A percentile compares a stretch with the other conserved stretches of the same genome.
These are phyloP conservation scores for Boletus bicolor DNA, from an alignment of 768 basidiomycete genomes.

Conservation along the genomic window DNA sequence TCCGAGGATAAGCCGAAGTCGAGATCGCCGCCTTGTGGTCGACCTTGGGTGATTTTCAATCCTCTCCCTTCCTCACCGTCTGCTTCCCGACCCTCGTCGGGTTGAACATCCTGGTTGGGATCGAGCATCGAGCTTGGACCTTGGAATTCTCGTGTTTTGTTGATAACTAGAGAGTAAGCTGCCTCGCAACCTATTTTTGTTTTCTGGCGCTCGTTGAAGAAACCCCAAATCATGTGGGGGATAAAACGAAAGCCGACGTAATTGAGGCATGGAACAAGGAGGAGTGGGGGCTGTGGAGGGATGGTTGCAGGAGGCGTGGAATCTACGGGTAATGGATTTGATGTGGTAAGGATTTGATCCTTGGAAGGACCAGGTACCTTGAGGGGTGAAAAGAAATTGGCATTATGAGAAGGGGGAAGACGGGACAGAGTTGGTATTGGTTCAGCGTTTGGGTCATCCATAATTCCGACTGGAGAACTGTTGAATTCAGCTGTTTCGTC, in stretches of 20 bases:
- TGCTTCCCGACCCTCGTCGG: conserved; percentile 1
- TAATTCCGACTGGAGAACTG: conserved; percentile 21
- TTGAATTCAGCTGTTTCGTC: conserved; percentile 55
- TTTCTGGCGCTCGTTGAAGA: conserved; percentile 84
- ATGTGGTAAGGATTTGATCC: conserved; percentile 15
- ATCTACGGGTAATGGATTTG: conserved; percentile 28
- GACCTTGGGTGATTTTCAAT: background rate
- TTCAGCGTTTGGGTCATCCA: conserved; percentile 33
- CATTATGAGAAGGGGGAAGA: conserved; percentile 32
- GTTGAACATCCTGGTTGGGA: conserved; percentile 18
- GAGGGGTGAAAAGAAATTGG: conserved; percentile 35
- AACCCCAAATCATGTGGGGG: conserved; percentile 86
- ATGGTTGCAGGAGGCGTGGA: conserved; percentile 53
- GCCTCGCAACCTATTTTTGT: conserved; percentile 81
- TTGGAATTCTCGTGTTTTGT: conserved; percentile 57
- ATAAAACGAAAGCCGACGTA: conserved; percentile 80
- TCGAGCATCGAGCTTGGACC: conserved; percentile 28
- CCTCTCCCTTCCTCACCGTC: conserved; percentile 4
- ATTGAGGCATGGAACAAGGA: conserved; percentile 71
- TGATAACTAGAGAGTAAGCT: conserved; percentile 69
- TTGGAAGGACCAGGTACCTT: conserved; percentile 21
- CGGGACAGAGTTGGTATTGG: conserved; percentile 42
- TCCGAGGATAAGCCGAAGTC: conserved; percentile 73
- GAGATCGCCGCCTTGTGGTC: conserved; percentile 50
- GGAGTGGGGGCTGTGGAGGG: conserved; percentile 74